Conservation (phyloP, 441 rosid species). For the Rhodomyrtus psidioides region DNA sequence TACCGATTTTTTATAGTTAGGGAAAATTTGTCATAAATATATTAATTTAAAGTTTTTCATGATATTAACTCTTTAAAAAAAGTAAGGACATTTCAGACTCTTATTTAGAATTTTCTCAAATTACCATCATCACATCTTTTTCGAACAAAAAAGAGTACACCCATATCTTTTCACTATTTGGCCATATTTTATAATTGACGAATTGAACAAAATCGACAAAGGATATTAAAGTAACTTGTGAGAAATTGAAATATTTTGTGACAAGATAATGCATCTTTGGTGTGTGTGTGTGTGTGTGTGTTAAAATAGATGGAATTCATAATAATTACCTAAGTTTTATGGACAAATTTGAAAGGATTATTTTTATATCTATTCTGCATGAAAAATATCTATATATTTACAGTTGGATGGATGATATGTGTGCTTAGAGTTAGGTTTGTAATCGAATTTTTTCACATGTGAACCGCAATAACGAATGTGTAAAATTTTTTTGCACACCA, state of each 20-base stretch:
- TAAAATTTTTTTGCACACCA: neutral
- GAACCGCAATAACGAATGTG: accelerated
- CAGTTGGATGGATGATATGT: neutral
- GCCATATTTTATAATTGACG: neutral
- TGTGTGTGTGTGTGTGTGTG: neutral
- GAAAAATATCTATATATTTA: neutral
- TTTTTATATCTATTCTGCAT: neutral
- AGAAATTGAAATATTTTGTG: neutral
- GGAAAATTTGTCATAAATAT: no score
- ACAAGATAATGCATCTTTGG: neutral
- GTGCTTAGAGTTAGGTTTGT: neutral
- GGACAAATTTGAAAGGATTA: neutral
- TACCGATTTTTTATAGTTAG: no score
- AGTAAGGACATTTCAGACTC: no score
- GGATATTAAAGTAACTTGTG: neutral
- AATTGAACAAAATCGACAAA: neutral
- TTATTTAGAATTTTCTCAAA: no score
- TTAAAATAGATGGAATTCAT: neutral
- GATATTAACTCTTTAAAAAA: no score
- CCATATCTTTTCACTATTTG: neutral
- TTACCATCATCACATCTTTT: no score
- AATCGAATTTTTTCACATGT: accelerated
- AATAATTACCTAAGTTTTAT: neutral
- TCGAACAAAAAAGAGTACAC: neutral
- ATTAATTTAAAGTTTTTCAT: no score